phyloP scores from a whole-genome alignment of 345 rosid genomes.

The Brassica cretica region DNA sequence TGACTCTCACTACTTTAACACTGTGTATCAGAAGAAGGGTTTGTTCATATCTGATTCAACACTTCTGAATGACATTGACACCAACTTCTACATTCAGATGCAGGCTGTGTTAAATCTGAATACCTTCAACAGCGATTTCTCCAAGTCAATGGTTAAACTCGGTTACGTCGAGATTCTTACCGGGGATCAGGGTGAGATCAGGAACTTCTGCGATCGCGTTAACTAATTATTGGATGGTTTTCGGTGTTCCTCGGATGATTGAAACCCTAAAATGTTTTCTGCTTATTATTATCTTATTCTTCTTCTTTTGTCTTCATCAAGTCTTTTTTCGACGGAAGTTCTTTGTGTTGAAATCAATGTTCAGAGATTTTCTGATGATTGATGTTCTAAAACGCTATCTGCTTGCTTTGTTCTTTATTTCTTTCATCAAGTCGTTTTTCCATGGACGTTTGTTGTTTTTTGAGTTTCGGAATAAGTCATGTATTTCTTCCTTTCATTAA shows the following conservation, averaged over 20 bases:
- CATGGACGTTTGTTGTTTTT: background rate
- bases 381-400: background rate
- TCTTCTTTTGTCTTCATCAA: too few relatives aligned
- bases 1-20: slow-evolving; percentile 6
- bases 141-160: background rate
- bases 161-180: background rate
- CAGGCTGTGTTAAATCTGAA: background rate
- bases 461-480: background rate
- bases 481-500: background rate
- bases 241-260: background rate
- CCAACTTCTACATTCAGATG: background rate
- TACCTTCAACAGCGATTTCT: background rate
- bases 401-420: background rate
- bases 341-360: background rate
- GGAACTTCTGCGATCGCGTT: background rate
- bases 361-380: background rate
- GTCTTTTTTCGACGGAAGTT: background rate
- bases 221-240: background rate
- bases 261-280: background rate
- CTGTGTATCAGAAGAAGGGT: background rate
- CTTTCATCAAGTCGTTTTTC: background rate
- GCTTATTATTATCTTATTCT: too few relatives aligned
- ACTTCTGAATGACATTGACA: background rate
- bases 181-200: background rate
- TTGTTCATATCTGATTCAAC: slow-evolving; percentile 1